A percentile compares a stretch with the other conserved stretches of the same genome.
These are phyloP conservation scores for Phytophthora foliorum DNA, from an alignment of 352 stramenopile species.

Conservation along the genomic window DNA sequence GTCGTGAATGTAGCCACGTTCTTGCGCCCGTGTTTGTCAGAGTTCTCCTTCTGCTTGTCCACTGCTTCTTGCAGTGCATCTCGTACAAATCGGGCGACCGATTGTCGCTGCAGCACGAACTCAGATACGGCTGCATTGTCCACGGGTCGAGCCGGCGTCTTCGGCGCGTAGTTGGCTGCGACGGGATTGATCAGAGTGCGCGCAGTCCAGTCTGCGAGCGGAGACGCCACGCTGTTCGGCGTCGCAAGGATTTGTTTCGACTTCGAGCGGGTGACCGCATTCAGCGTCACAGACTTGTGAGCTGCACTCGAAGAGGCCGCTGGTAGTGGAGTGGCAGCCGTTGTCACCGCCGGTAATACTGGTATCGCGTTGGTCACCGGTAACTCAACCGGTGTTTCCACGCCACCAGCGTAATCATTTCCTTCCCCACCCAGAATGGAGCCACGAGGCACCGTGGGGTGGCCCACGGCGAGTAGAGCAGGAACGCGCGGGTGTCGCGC, in stretches of 20 bases:
- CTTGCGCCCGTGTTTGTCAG: background rate
- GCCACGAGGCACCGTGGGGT: too few relatives aligned
- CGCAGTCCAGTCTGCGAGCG: background rate
- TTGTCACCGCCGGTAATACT: too few relatives aligned
- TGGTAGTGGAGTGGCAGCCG: too few relatives aligned
- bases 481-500: too few relatives aligned
- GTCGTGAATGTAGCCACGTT: background rate
- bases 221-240: background rate
- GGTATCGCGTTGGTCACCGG: too few relatives aligned
- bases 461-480: too few relatives aligned
- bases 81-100: too few relatives aligned
- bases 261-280: background rate
- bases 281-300: background rate
- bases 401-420: too few relatives aligned
- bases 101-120: too few relatives aligned
- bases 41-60: background rate
- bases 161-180: background rate
- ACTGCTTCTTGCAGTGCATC: too few relatives aligned
- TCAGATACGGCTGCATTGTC: background rate
- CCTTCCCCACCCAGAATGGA: too few relatives aligned
- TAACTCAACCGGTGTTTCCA: too few relatives aligned
- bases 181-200: background rate
- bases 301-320: background rate
- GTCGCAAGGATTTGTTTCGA: background rate
- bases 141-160: background rate